phyloP scores from a whole-genome alignment of 441 rosid genomes.

The Gossypium davidsonii region DNA sequence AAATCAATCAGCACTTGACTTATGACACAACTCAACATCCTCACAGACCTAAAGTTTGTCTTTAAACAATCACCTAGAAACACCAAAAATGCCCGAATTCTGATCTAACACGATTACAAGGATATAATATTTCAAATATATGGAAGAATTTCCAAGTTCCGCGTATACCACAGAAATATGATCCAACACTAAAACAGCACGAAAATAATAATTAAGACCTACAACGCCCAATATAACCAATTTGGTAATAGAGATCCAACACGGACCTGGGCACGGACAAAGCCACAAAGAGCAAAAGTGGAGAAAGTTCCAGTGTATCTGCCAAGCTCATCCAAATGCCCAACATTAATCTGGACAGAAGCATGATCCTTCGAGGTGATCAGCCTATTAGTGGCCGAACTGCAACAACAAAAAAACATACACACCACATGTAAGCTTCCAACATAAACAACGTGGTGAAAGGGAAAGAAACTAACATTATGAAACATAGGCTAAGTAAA shows the following conservation, averaged over 20 bases:
- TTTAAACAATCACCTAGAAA: not conserved
- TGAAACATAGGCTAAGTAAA: not conserved
- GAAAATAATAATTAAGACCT: not conserved
- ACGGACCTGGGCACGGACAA: constrained; percentile 30
- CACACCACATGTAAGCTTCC: not conserved
- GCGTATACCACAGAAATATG: not conserved
- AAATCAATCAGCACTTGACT: not conserved
- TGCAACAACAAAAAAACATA: constrained; percentile 15
- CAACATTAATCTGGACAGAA: constrained; percentile 76
- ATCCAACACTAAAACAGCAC: not conserved
- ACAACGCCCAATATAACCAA: not conserved
- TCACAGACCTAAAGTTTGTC: not conserved
- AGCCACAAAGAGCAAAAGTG: constrained; percentile 83
- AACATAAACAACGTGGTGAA: not conserved
- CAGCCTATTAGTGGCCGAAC: constrained; percentile 86
- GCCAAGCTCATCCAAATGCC: constrained; percentile 78
- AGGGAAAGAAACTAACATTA: not conserved
- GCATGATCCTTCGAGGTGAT: constrained; percentile 96
- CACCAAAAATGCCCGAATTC: not conserved
- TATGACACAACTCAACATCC: not conserved
- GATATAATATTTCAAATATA: not conserved
- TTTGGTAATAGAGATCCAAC: not conserved
- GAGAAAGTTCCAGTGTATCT: constrained; percentile 59
- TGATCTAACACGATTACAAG: not conserved
- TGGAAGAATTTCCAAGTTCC: not conserved